phyloP scores from a whole-genome alignment of 441 rosid genomes.

The Populus trichocarpa region DNA sequence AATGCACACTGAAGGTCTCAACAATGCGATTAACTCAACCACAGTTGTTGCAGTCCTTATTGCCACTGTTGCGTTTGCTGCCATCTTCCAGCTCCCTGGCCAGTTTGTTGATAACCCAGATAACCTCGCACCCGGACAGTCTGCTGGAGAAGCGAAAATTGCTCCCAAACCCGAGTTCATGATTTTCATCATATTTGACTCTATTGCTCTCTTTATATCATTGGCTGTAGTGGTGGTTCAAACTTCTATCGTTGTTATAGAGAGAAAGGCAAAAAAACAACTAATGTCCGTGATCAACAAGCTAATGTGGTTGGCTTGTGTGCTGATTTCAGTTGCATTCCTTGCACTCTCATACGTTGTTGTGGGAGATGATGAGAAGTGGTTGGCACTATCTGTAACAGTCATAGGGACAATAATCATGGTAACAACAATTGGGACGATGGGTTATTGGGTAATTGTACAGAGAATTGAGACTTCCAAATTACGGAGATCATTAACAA shows the following conservation, averaged over 20 bases:
- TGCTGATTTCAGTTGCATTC: slow-evolving; percentile 71
- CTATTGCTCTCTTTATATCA: slow-evolving; percentile 89
- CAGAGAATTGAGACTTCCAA: slow-evolving; percentile 55
- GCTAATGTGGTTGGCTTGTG: slow-evolving; percentile 96
- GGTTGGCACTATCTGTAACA: slow-evolving; percentile 67
- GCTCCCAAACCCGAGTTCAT: slow-evolving; percentile 59
- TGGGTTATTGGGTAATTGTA: slow-evolving; percentile 70
- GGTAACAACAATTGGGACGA: slow-evolving; percentile 65
- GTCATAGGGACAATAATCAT: slow-evolving; percentile 68
- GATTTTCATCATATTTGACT: slow-evolving; percentile 79
- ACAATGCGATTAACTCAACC: slow-evolving; percentile 88
- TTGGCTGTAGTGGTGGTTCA: slow-evolving; percentile 96
- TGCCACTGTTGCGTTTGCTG: slow-evolving; percentile 96
- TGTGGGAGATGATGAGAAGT: slow-evolving; percentile 56
- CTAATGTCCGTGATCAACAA: slow-evolving; percentile 88
- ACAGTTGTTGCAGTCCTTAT: slow-evolving; percentile 92
- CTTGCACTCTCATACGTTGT: slow-evolving; percentile 72
- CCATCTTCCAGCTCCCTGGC: slow-evolving; percentile 91
- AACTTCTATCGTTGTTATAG: slow-evolving; percentile 85
- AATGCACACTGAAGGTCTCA: slow-evolving; percentile 87
- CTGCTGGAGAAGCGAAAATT: slow-evolving; percentile 72
- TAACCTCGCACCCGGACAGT: slow-evolving; percentile 28
- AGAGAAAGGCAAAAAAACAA: slow-evolving; percentile 80
- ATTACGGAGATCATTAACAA: slow-evolving; percentile 36
- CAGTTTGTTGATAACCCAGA: slow-evolving; percentile 41